A percentile compares a stretch with the other conserved stretches of the same genome.
Evolutionary conservation across 257 asterid genomes (phyloP).

Genomic region (Solanum pinnatisectum): DNA sequence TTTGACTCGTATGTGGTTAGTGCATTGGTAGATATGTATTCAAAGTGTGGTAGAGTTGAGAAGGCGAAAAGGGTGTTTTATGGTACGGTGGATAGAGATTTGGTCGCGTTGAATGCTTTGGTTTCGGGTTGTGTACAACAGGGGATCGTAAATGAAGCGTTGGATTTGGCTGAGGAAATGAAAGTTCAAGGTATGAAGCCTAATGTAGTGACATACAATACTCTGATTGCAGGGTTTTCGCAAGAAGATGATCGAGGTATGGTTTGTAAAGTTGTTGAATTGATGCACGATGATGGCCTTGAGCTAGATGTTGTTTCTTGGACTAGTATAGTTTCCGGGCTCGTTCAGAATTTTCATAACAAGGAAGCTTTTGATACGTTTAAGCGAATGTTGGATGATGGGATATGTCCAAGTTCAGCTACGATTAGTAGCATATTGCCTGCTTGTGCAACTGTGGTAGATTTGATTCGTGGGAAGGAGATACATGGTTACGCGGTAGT

Average conservation of each 20-base stretch:
- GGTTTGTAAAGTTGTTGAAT: constrained; percentile 24
- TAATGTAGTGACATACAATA: constrained; percentile 57
- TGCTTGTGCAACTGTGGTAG: constrained; percentile 43
- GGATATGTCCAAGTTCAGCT: constrained; percentile 40
- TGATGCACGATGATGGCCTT: constrained; percentile 30
- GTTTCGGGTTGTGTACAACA: constrained; percentile 48
- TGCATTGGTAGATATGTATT: constrained; percentile 58
- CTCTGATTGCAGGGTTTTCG: constrained; percentile 61
- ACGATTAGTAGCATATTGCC: constrained; percentile 60
- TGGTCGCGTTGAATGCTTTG: constrained; percentile 54
- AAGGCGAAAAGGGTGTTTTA: constrained; percentile 44
- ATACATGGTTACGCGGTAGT: constrained; percentile 49
- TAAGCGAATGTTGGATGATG: constrained; percentile 32
- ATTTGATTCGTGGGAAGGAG: constrained; percentile 51
- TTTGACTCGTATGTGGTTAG: constrained; percentile 43
- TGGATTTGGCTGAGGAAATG: constrained; percentile 37
- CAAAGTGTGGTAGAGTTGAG: constrained; percentile 40
- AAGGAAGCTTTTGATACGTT: constrained; percentile 34
- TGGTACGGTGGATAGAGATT: constrained; percentile 35
- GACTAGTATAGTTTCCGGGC: constrained; percentile 64
- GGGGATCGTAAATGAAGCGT: constrained; percentile 24
- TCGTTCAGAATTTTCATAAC: constrained; percentile 45
- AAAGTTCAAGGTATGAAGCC: constrained; percentile 26
- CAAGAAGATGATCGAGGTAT: constrained; percentile 32
- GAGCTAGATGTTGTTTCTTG: constrained; percentile 63